These are phyloP conservation scores for Ceratocystis eucalypticola DNA, from an alignment of 2,329 filamentous ascomycete genomes.

Conservation along the genomic window DNA sequence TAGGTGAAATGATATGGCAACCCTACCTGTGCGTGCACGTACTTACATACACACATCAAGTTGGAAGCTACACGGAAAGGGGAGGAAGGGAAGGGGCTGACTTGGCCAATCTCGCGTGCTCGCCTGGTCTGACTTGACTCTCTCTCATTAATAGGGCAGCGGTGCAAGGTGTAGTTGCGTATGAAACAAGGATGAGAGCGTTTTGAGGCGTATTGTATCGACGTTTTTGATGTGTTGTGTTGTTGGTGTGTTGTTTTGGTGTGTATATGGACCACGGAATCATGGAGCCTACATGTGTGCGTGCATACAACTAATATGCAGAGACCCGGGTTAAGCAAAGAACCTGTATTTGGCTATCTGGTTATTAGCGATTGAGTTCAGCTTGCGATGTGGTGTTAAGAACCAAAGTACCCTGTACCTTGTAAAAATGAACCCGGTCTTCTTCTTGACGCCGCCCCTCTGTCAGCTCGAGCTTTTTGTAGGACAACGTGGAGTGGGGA, in stretches of 20 bases:
- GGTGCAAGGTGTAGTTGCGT: neutral
- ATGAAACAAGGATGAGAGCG: neutral
- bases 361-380: neutral
- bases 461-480: neutral
- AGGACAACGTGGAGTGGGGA: neutral
- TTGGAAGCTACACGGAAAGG: neutral
- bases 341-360: neutral
- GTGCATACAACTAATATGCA: neutral
- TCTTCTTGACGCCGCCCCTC: neutral
- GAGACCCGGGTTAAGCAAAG: neutral
- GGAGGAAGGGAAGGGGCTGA: neutral
- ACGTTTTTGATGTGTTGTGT: neutral
- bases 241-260: neutral
- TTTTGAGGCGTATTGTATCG: neutral
- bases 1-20: neutral
- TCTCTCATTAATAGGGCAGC: neutral
- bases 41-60: too few species aligned
- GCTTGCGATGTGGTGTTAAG: neutral
- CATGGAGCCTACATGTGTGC: neutral
- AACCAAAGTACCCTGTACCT: constrained; percentile 3
- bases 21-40: neutral
- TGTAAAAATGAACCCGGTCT: neutral
- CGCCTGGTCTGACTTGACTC: neutral
- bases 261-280: neutral
- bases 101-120: neutral